Conservation (phyloP, 2,329 filamentous ascomycete genomes). For the Curvularia verruculosa region DNA sequence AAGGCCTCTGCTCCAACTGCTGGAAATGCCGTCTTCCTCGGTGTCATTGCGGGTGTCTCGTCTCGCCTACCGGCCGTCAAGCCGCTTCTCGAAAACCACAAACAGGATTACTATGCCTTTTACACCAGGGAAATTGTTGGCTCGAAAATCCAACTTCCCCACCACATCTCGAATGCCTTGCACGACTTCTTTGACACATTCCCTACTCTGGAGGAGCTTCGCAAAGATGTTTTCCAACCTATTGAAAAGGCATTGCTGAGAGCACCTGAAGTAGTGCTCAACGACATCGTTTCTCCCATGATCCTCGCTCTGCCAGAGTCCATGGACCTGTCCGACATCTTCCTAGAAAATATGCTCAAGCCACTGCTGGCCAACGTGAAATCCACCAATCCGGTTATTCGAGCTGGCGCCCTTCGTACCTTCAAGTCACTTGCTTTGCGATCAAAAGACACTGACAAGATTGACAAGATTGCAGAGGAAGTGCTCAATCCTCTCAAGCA, state of each 20-base stretch:
- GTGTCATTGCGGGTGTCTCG: constrained; percentile 85
- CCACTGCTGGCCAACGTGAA: constrained; percentile 89
- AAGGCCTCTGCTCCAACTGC: constrained; percentile 69
- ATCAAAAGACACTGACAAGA: constrained; percentile 62
- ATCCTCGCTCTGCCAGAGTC: constrained; percentile 70
- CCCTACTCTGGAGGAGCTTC: constrained; percentile 73
- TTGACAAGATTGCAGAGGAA: constrained; percentile 77
- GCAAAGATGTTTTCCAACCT: constrained; percentile 75
- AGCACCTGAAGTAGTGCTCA: constrained; percentile 86
- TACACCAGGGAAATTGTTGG: constrained; percentile 85
- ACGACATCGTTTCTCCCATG: constrained; percentile 76
- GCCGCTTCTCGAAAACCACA: constrained; percentile 67
- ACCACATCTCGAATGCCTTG: constrained; percentile 74
- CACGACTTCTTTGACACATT: constrained; percentile 83
- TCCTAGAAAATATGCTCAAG: constrained; percentile 78
- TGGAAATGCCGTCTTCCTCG: constrained; percentile 78
- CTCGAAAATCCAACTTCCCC: constrained; percentile 73
- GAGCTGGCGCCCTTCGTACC: constrained; percentile 74
- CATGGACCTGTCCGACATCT: constrained; percentile 77
- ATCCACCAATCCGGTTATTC: constrained; percentile 80
- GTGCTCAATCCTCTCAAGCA: constrained; percentile 79
- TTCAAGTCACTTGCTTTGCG: constrained; percentile 73
- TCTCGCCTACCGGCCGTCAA: constrained; percentile 71
- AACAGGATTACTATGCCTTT: constrained; percentile 77
- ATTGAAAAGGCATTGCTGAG: constrained; percentile 88